Evolutionary conservation across 306 rosid species (phyloP).

Genomic region (Vicia faba): DNA sequence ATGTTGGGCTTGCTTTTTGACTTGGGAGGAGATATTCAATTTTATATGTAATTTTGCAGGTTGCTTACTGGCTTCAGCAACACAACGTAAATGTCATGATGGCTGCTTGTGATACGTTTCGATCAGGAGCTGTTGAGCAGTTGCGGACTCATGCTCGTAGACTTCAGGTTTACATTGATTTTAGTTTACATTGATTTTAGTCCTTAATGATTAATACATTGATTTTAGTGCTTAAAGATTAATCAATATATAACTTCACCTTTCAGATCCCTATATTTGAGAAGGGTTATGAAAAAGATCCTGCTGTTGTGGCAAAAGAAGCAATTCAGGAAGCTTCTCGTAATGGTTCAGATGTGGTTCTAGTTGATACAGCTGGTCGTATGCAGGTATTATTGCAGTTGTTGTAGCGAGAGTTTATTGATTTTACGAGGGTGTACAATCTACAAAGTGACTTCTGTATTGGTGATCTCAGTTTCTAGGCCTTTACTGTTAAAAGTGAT

Average conservation of each 20-base stretch:
- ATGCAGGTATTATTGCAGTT: constrained; percentile 71
- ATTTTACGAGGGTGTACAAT: constrained; percentile 9
- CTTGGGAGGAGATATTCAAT: constrained; percentile 32
- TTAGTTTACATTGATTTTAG: constrained; percentile 37
- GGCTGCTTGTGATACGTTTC: constrained; percentile 99
- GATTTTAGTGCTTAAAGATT: background rate
- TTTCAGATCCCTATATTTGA: constrained; percentile 92
- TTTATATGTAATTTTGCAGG: constrained; percentile 50
- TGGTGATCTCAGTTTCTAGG: constrained; percentile 5
- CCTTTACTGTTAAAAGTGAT: constrained; percentile 6
- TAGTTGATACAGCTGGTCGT: constrained; percentile 98
- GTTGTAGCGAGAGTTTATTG: constrained; percentile 1
- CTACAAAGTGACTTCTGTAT: background rate
- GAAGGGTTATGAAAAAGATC: constrained; percentile 99
- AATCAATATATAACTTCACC: constrained; percentile 11
- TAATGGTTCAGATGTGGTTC: constrained; percentile 96
- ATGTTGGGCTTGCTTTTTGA: constrained; percentile 24
- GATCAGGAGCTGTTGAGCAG: constrained; percentile 99
- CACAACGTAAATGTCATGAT: constrained; percentile 85
- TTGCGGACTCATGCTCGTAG: constrained; percentile 98
- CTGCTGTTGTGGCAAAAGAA: constrained; percentile 96
- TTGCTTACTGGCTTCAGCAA: constrained; percentile 97
- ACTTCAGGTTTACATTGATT: constrained; percentile 71
- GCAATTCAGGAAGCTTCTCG: constrained; percentile 93
- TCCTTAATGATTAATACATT: constrained; percentile 9